Conservation (phyloP, 192 early-diverging fungal species). For the Entrophospora sp. region DNA sequence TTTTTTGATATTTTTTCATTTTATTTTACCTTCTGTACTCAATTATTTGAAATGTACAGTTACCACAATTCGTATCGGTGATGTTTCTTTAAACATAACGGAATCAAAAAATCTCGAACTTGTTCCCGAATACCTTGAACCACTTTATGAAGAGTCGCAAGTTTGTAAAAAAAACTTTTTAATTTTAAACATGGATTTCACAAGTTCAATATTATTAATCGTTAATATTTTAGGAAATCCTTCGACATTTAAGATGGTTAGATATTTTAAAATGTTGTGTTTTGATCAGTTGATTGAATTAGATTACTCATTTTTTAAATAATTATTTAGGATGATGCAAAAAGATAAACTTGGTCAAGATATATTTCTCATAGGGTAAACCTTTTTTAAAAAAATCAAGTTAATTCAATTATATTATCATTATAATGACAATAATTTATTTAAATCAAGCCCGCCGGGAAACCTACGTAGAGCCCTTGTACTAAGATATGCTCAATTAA, state of each 20-base stretch:
- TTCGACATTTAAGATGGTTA: conserved; percentile 36
- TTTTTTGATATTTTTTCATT: too few species aligned
- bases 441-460: conserved; percentile 46
- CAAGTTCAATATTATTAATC: neutral
- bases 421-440: neutral
- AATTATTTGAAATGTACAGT: conserved; percentile 24
- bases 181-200: too few species aligned
- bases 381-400: neutral
- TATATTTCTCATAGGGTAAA: conserved; percentile 67
- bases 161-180: too few species aligned
- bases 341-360: conserved; percentile 75
- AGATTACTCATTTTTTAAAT: too few species aligned
- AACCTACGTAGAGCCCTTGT: conserved; percentile 55
- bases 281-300: neutral
- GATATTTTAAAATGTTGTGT: too few species aligned
- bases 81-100: conserved; percentile 41
- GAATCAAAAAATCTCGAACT: conserved; percentile 39
- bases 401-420: neutral
- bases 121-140: conserved; percentile 40
- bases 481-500: conserved; percentile 61
- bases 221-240: conserved; percentile 23
- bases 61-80: conserved; percentile 44
- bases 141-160: conserved; percentile 49
- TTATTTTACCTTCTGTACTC: too few species aligned
- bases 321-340: conserved; percentile 65